Evolutionary conservation across 768 basidiomycete species (phyloP), one percentile per base, ranked within the genome.

Genomic region (Boletus reticuloceps): DNA sequence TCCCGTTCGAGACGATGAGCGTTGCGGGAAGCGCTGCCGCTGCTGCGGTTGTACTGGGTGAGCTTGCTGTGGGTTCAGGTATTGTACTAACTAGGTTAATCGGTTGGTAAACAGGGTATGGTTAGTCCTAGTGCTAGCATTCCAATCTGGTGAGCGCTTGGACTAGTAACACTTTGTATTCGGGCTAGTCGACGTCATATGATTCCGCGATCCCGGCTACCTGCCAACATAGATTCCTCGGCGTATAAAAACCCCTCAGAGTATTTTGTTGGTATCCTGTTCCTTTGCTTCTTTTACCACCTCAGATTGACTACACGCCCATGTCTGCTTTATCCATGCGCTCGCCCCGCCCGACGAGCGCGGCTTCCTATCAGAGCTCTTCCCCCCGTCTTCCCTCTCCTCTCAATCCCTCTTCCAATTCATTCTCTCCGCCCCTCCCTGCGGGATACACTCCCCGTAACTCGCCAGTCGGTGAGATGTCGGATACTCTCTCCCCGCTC

Each of bases 371-470:
- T 47, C 56, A 65, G 25, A 53, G 13, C 5, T 46, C 56, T 46
- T 56, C 64, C 1, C 52, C 62, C 7, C 59, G 59, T 32, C 59
- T 58, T 13, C 51, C 70, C 6, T 71, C 66, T 13, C 70, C 63
- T 42, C 56, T 70, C 19, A 65, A 65, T 16, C 66, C 65, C 1
- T 53, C 63, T 43, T 51, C 52, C 10, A 55, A 48, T 20, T 47
- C 53, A 13, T 57, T 58, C 27, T 40, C 49, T 41, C 50, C 53
- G 16, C 42, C 42, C 20, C 34, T 43, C 2, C 34, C 51, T 3
- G 27, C 29, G 10, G 50, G 52, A 19, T 32, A 47, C 34, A 53
- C 51, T 5, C 49, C 53, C 9, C 39, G 46, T 25, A 46, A 58
- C 50, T 61, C 58, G 11, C 56, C 59, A 12, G 25, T 47, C 2